Conservation (phyloP, 2,329 filamentous ascomycete species). For the Pseudogymnoascus sp. region DNA sequence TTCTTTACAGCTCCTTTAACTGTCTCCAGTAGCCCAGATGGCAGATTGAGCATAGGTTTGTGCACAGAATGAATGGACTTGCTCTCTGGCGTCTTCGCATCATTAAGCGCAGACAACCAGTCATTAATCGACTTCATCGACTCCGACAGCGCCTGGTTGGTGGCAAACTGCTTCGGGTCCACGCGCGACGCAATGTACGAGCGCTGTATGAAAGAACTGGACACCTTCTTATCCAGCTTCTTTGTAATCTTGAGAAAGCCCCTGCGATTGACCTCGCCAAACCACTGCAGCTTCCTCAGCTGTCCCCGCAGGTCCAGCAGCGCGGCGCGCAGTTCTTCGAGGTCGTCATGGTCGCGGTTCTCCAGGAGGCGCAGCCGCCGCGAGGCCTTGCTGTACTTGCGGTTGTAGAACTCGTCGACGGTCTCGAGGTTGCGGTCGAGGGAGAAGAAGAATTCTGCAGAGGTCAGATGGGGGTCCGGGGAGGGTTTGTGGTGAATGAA, state of each 20-base stretch:
- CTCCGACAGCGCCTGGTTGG: conserved; percentile 52
- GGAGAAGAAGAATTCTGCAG: conserved; percentile 86
- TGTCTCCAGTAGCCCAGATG: conserved; percentile 59
- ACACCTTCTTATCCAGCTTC: conserved; percentile 93
- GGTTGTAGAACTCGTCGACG: conserved; percentile 95
- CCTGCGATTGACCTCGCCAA: conserved; percentile 89
- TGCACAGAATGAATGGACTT: conserved; percentile 60
- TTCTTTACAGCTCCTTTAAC: conserved; percentile 65
- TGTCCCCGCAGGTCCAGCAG: conserved; percentile 82
- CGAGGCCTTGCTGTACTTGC: conserved; percentile 78
- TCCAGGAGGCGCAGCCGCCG: conserved; percentile 77
- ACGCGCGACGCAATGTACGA: conserved; percentile 87
- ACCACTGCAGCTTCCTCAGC: conserved; percentile 90
- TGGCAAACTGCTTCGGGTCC: conserved; percentile 79
- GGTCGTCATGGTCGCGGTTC: conserved; percentile 76
- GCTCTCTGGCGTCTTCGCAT: conserved; percentile 67
- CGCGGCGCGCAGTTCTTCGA: conserved; percentile 83
- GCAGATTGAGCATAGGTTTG: conserved; percentile 65
- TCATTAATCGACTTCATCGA: conserved; percentile 71
- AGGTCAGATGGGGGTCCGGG: conserved; percentile 31
- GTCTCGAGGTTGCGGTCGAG: conserved; percentile 96
- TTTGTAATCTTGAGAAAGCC: conserved; percentile 99
- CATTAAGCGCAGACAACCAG: conserved; percentile 79
- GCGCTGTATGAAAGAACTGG: conserved; percentile 67
- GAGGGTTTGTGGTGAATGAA: conserved; percentile 19